phyloP scores from a whole-genome alignment of 1,284 basidiomycete genomes.

The Leccinum huronense region DNA sequence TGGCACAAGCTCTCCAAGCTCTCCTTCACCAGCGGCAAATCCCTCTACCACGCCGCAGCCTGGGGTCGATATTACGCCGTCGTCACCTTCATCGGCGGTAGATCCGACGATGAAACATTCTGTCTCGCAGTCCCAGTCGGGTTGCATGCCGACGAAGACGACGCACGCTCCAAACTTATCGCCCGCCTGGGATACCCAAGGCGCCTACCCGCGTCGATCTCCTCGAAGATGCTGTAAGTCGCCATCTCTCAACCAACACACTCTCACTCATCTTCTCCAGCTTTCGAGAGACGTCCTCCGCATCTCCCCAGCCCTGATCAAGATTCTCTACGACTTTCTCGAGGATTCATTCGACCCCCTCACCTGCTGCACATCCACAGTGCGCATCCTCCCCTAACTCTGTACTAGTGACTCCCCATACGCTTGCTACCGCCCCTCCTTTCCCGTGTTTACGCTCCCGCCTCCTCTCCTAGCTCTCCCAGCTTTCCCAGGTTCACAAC shows the following conservation, averaged over 20 bases:
- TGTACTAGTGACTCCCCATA: no score
- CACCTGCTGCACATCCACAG: no score
- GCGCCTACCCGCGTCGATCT: slow-evolving; percentile 86
- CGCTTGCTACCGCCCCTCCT: no score
- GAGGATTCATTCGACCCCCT: no score
- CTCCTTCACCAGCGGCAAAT: slow-evolving; percentile 78
- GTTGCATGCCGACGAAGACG: slow-evolving; percentile 61
- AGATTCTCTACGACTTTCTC: no score
- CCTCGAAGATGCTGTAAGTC: slow-evolving; percentile 79
- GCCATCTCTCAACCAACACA: background rate
- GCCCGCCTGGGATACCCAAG: slow-evolving; percentile 79
- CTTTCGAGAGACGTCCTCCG: slow-evolving; percentile 85
- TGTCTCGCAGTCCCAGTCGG: slow-evolving; percentile 90
- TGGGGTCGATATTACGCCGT: slow-evolving; percentile 74
- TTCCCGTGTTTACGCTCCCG: slow-evolving; percentile 51
- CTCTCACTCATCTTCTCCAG: slow-evolving; percentile 35
- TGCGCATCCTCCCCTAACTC: no score
- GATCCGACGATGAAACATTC: slow-evolving; percentile 66
- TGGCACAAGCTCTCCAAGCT: slow-evolving; percentile 83
- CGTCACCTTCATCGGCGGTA: slow-evolving; percentile 62
- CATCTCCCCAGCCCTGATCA: slow-evolving; percentile 46
- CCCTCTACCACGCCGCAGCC: no score
- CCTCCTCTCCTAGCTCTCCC: background rate
- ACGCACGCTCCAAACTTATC: slow-evolving; percentile 78
- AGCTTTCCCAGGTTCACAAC: no score